Evolutionary conservation across 768 basidiomycete genomes (phyloP).

Genomic region (Boletales sp.): DNA sequence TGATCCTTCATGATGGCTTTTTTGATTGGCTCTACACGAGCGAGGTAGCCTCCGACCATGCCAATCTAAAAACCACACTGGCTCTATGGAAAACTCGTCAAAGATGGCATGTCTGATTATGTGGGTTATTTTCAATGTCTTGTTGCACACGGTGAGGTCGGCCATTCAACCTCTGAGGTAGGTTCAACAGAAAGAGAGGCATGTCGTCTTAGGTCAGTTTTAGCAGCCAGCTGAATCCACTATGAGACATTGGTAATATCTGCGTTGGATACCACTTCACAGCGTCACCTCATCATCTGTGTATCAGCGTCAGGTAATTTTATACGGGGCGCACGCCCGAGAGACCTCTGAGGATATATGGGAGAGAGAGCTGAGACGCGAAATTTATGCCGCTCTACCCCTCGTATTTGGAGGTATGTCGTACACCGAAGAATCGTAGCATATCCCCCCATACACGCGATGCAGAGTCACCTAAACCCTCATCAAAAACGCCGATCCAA

Average conservation of each 20-base stretch:
- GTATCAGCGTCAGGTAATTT: constrained; percentile 63
- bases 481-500: constrained; percentile 32
- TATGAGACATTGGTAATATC: constrained; percentile 67
- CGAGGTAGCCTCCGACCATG: constrained; percentile 52
- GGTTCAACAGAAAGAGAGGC: constrained; percentile 3
- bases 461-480: constrained; percentile 31
- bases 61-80: constrained; percentile 58
- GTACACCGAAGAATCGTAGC: neutral
- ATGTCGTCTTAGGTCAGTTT: neutral
- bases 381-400: constrained; percentile 61
- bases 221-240: constrained; percentile 9
- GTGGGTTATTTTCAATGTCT: constrained; percentile 72
- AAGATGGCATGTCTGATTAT: constrained; percentile 70
- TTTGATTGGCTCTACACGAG: constrained; percentile 80
- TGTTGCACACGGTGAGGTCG: constrained; percentile 73
- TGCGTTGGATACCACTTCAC: constrained; percentile 71
- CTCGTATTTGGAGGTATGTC: constrained; percentile 61
- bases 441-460: constrained; percentile 7
- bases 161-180: constrained; percentile 54
- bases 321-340: constrained; percentile 67
- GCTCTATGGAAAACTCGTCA: constrained; percentile 69
- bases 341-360: constrained; percentile 68
- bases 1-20: constrained; percentile 68
- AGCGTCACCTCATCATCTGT: constrained; percentile 55
- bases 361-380: constrained; percentile 68